phyloP scores from a whole-genome alignment of 2,329 filamentous ascomycete species.

The Exutisphaerella laricina region DNA sequence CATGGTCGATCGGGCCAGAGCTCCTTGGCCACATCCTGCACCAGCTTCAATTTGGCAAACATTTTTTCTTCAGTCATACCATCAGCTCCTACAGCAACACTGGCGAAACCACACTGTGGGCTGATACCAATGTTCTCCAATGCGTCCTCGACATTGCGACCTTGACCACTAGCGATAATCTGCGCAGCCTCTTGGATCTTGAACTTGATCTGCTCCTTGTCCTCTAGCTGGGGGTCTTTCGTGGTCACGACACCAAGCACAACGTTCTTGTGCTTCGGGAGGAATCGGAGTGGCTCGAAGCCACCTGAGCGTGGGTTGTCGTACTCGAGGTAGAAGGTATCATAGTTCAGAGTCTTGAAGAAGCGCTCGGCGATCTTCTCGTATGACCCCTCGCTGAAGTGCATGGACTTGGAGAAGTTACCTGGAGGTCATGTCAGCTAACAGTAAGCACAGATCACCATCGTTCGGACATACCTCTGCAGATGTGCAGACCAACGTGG shows the following conservation, averaged over 20 bases:
- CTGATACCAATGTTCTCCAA: constrained; percentile 36
- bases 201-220: constrained; percentile 30
- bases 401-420: constrained; percentile 37
- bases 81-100: constrained; percentile 34
- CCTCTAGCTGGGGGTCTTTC: constrained; percentile 35
- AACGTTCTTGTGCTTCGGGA: constrained; percentile 37
- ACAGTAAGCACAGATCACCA: too few species aligned
- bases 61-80: constrained; percentile 37
- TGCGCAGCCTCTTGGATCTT: constrained; percentile 34
- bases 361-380: constrained; percentile 36
- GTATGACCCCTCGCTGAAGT: constrained; percentile 36
- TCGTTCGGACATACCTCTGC: too few species aligned
- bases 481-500: constrained; percentile 37
- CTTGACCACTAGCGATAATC: constrained; percentile 36
- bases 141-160: constrained; percentile 32
- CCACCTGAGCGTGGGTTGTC: constrained; percentile 36
- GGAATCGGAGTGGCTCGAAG: constrained; percentile 36
- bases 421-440: constrained; percentile 18
- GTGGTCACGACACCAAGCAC: constrained; percentile 37
- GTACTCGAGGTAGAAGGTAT: constrained; percentile 39
- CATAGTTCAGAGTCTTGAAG: constrained; percentile 36
- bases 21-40: constrained; percentile 34
- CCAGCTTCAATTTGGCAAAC: constrained; percentile 35
- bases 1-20: constrained; percentile 33
- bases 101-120: constrained; percentile 37